Percentiles rank a stretch among this genome's conserved stretches.
These are phyloP conservation scores for Lyophyllum semitale DNA, from an alignment of 768 basidiomycete genomes.

Conservation along the genomic window DNA sequence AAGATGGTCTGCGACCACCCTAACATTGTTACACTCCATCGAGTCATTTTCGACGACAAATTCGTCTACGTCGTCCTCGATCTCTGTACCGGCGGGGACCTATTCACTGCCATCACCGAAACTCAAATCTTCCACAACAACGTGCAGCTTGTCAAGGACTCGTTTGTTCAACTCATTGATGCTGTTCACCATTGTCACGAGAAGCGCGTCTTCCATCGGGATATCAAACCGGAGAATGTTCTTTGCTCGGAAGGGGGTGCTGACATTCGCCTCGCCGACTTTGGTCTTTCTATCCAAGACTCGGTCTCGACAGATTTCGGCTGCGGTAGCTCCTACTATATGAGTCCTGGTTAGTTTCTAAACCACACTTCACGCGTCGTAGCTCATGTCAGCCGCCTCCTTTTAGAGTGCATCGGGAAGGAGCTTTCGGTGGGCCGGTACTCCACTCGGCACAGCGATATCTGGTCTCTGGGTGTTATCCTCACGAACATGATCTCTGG, in stretches of 20 bases:
- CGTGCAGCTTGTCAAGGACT: constrained; percentile 59
- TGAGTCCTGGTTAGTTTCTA: constrained; percentile 63
- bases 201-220: constrained; percentile 77
- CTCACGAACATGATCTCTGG: constrained; percentile 82
- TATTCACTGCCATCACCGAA: constrained; percentile 72
- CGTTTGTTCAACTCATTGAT: constrained; percentile 81
- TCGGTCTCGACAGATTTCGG: constrained; percentile 49
- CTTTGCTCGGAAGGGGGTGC: constrained; percentile 56
- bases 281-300: constrained; percentile 65
- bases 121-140: constrained; percentile 55
- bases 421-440: constrained; percentile 47
- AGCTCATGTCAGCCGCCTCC: constrained; percentile 9
- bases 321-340: constrained; percentile 64
- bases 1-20: constrained; percentile 51
- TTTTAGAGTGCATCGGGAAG: constrained; percentile 55
- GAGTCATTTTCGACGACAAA: constrained; percentile 57
- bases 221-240: constrained; percentile 86
- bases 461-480: constrained; percentile 80
- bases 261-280: constrained; percentile 70
- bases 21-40: constrained; percentile 70
- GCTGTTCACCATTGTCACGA: constrained; percentile 76
- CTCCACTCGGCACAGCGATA: constrained; percentile 64
- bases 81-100: constrained; percentile 59
- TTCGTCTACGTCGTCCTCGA: constrained; percentile 72
- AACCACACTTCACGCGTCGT: constrained; percentile 1